Evolutionary conservation across 345 rosid species (phyloP), one percentile per base, ranked within the genome.

Genomic region (Anacardium occidentale): DNA sequence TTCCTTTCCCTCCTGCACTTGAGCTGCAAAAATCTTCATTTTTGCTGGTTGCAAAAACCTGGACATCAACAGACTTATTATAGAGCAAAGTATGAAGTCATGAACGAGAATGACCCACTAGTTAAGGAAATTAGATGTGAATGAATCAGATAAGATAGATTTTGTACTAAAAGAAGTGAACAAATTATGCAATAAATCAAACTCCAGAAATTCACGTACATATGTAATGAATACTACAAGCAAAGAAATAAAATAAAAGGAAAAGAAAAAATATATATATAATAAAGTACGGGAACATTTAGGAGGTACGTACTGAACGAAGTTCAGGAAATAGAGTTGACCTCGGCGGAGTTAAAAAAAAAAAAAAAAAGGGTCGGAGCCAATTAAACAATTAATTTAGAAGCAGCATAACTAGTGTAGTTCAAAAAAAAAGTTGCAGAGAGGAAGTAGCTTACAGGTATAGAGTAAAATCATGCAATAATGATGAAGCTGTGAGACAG

Each of bases 1-100:
- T 78, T 87, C 85, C 52, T 66, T 88, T 42, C 94, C 99, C 42
- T 89, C 96, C 81, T 86, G 92, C 21, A 92, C 97, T 76, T 87
- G 73, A 64, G 74, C 93, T 17, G 95, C 77, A 71, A 95, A 95
- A 53, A 68, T 44, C 91, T 87, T 85, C 97, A 90, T 88, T 68
- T 64, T 78, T 64, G 54, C 45, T 29, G 56, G 13, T 5, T 51
- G 29, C 57, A 26, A 22, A 34, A 61, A 63, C 64, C 78, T 77
- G 75, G 48, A 71, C 57, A 74, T 25, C 55, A 68, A 52, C 62
- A 55, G 44, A 40, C 53, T 63, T 20, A n/a, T 50, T 10, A 57
- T 14, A 68, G n/a, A 45, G 48, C 26, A 56, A 29, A 40, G 20
- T 1, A 32, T 48, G 20, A 11, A 72, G 65, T 26, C 71, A 47